phyloP scores from a whole-genome alignment of 2,329 filamentous ascomycete genomes.

The Emergomyces africanus region DNA sequence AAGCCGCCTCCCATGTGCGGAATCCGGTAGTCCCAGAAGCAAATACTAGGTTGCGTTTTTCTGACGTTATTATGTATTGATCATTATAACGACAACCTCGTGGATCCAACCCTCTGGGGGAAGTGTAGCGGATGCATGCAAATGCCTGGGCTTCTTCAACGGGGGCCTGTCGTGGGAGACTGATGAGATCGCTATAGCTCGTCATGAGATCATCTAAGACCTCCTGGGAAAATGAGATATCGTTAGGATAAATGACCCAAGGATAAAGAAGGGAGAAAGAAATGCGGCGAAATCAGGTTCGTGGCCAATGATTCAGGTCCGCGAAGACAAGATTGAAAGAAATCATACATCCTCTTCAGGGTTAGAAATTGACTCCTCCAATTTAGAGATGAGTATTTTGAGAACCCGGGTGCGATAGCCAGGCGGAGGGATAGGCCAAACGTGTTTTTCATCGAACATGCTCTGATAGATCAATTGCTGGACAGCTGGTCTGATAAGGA shows the following conservation, averaged over 20 bases:
- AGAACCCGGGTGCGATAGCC: constrained; percentile 60
- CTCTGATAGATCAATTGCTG: constrained; percentile 54
- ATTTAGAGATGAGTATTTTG: constrained; percentile 55
- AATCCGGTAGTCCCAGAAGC: constrained; percentile 53
- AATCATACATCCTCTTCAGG: constrained; percentile 73
- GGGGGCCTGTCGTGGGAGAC: constrained; percentile 51
- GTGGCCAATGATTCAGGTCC: constrained; percentile 13
- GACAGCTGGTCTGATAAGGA: constrained; percentile 47
- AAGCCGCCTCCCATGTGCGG: constrained; percentile 56
- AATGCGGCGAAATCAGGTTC: constrained; percentile 7
- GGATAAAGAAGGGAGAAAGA: constrained; percentile 3
- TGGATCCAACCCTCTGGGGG: constrained; percentile 14
- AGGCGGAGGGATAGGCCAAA: constrained; percentile 48
- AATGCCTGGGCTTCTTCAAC: constrained; percentile 54
- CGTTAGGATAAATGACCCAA: constrained; percentile 11
- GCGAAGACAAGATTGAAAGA: constrained; percentile 3
- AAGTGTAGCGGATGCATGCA: constrained; percentile 60
- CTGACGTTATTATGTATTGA: constrained; percentile 32
- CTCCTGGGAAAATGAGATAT: constrained; percentile 43
- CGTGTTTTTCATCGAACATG: constrained; percentile 50
- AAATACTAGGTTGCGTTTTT: constrained; percentile 41
- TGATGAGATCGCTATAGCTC: constrained; percentile 52
- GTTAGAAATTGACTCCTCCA: constrained; percentile 64
- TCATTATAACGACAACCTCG: background rate
- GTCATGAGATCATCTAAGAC: constrained; percentile 71